Evolutionary conservation across 2,329 filamentous ascomycete genomes (phyloP), one percentile per base, ranked within the genome.

Genomic region (Ophiocordyceps camponoti-leonardi): DNA sequence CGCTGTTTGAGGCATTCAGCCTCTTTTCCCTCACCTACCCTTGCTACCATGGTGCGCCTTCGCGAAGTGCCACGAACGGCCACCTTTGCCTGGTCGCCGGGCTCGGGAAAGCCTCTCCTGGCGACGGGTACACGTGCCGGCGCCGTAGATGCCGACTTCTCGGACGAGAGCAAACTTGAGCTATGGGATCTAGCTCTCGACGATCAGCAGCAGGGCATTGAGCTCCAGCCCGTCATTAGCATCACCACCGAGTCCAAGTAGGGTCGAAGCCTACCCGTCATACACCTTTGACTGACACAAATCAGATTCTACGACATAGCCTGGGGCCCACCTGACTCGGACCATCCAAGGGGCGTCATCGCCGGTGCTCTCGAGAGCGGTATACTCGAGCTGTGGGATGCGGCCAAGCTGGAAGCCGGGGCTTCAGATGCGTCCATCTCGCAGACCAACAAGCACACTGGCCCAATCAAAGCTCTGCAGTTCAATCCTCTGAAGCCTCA

Each of bases 41-140:
- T 57, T 56, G 54, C 55, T 60, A 67, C 54, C 64, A 98, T 98
- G 92, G 90, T 95, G 67, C 85, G 87, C 69, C 74, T 96, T 66
- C 80, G 90, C 73, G 88, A 96, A 72, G 93, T 98, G 60, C 85
- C 87, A 63, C 80, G 92, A 67, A 98, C 92, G 58, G 92, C 90
- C 64, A 84, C 90, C 58, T 98, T 98, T 65, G 86, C 92, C 59
- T 98, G 92, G 90, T 94, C 86, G 54, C 83, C 88, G 23, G 84
- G 81, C 55, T 68, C 85, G 44, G 75, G 77, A 37, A 78, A 81
- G 54, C 87, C 90, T 55, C 72, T 94, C 54, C 72, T 98, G 52
- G 90, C 86, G 49, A 98, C 92, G 26, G 92, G 92, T 56, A 98
- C 92, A 42, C 81, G 88, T 55, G 88, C 92, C 49, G 92, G 92